phyloP scores from a whole-genome alignment of 345 rosid genomes.

The Physaria fendleri region DNA sequence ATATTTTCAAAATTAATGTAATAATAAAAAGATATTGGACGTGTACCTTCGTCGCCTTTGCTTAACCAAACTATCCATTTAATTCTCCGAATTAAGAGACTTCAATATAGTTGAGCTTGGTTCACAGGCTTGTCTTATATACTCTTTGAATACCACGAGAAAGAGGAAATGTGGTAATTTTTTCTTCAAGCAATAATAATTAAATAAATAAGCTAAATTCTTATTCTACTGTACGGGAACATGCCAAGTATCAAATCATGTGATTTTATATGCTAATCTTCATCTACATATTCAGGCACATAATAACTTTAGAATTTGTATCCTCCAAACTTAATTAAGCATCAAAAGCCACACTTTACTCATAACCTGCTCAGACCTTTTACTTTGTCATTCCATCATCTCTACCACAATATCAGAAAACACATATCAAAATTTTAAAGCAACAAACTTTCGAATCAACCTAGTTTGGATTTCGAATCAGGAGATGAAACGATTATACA shows the following conservation, averaged over 20 bases:
- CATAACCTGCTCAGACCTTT: conserved; percentile 70
- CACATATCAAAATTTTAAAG: not conserved
- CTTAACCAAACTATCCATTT: conserved; percentile 22
- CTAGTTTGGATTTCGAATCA: not conserved
- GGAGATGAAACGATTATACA: not conserved
- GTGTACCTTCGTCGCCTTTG: conserved; percentile 20
- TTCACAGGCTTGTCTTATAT: conserved; percentile 1
- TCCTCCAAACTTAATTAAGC: conserved; percentile 16
- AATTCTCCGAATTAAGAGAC: not conserved
- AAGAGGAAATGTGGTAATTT: not conserved
- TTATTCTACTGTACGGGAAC: conserved; percentile 13
- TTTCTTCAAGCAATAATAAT: conserved; percentile 2
- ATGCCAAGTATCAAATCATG: conserved; percentile 33
- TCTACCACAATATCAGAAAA: conserved; percentile 29
- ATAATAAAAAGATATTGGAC: not conserved
- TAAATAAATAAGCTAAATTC: conserved; percentile 9
- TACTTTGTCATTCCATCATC: conserved; percentile 54
- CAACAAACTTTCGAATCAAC: not conserved
- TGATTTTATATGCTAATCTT: conserved; percentile 23
- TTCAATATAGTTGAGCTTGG: conserved; percentile 3
- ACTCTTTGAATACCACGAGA: not conserved
- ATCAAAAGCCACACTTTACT: conserved; percentile 23
- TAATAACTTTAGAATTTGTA: not conserved
- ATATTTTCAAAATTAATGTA: not conserved
- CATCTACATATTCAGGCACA: conserved; percentile 5